phyloP scores from a whole-genome alignment of 805 yeast genomes.

The Lipomyces chichibuensis region DNA sequence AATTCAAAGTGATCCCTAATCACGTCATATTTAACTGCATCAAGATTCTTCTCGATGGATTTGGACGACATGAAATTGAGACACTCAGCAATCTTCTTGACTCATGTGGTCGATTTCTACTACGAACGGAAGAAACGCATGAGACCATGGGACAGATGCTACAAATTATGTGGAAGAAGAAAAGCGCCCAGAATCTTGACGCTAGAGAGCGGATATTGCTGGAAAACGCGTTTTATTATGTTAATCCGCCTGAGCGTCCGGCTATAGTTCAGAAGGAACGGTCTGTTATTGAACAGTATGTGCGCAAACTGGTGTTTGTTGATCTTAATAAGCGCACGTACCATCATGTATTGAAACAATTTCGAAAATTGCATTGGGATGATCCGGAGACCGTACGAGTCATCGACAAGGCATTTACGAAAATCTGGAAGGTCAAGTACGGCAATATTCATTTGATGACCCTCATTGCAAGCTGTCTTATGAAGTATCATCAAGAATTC shows the following conservation, averaged over 20 bases:
- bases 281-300: slow-evolving; percentile 46
- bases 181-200: slow-evolving; percentile 54
- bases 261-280: slow-evolving; percentile 36
- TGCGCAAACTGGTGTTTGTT: slow-evolving; percentile 54
- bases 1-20: slow-evolving; percentile 73
- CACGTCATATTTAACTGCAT: slow-evolving; percentile 74
- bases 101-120: slow-evolving; percentile 66
- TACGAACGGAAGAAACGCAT: slow-evolving; percentile 59
- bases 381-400: slow-evolving; percentile 46
- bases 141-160: slow-evolving; percentile 67
- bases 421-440: slow-evolving; percentile 64
- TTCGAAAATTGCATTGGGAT: slow-evolving; percentile 54
- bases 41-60: slow-evolving; percentile 57
- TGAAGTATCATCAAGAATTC: slow-evolving; percentile 48
- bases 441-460: slow-evolving; percentile 59
- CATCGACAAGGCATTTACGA: slow-evolving; percentile 53
- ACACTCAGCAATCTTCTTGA: slow-evolving; percentile 72
- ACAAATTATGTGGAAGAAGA: slow-evolving; percentile 54
- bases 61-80: slow-evolving; percentile 64
- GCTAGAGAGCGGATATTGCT: slow-evolving; percentile 62
- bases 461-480: slow-evolving; percentile 48
- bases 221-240: slow-evolving; percentile 48
- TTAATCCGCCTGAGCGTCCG: slow-evolving; percentile 50
- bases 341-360: slow-evolving; percentile 45
- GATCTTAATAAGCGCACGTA: slow-evolving; percentile 52